Base-by-base conservation (phyloP, 129 eudicot species). In the Artemisia annua region DNA sequence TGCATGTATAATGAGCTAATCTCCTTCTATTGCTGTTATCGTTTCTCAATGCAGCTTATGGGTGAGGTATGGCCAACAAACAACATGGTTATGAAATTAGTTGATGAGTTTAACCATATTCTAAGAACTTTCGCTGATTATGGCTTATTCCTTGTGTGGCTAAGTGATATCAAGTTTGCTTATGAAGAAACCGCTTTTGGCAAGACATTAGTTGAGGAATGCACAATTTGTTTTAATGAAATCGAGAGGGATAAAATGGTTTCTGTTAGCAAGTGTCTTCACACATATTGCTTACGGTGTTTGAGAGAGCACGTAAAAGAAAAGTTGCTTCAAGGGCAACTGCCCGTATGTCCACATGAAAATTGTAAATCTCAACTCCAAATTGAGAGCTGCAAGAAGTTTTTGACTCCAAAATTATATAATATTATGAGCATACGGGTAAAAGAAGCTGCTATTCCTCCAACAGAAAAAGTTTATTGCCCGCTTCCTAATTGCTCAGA, bases 371-470 rank as follows among this genome's bases (percentile, higher is more conserved):
- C 86, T 12, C 67, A 82, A 8, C 32, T 91, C 62, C 66, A 82
- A 59, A 52, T 80, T n/a, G 85, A 80, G 10, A 73, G 76, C 54
- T 91, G 95, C 83, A 82, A 77, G 61, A 78, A 44, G 60, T 88
- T 91, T 61, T 48, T 87, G 53, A 69, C 74, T 3, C 72, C 87
- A 9, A 81, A 88, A 39, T 53, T 87, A 52, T 75, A 83, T 67
- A 85, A 84, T 7, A 67, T 91, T 20, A 82, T 87, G 89, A 85
- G 79, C 71, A 74, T 78, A 49, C 71, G 82, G 15, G 22, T 88
- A 59, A 87, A 77, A 79, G 97, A 91, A 88, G 87, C 95, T 48
- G 79, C 90, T 12, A 78, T 91, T 71, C 95, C 89, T 49, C 55
- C 56, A 6, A 28, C 76, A 3, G 85, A 87, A 52, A 91, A 79